Conservation (phyloP, 108 stramenopile species). For the Epithemia pelagica region DNA sequence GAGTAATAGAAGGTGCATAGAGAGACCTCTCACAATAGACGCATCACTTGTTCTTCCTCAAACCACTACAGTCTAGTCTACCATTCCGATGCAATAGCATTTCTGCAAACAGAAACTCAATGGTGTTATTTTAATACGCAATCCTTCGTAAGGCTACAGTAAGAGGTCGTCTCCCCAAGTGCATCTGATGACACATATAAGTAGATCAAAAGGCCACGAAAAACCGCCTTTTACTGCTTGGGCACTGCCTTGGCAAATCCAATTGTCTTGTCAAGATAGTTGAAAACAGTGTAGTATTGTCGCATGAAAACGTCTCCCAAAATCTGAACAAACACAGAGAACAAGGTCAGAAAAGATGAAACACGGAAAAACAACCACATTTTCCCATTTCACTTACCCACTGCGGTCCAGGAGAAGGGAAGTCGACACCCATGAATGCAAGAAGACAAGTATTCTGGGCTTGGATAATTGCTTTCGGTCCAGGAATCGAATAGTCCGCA, state of each 20-base stretch:
- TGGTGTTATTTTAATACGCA: too few relatives aligned
- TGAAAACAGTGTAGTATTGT: conserved; percentile 97
- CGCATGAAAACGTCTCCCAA: conserved; percentile 99
- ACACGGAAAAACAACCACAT: not conserved
- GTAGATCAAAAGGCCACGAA: too few relatives aligned
- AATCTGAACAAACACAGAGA: conserved; percentile 36
- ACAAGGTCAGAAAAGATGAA: not conserved
- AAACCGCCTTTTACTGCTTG: not conserved
- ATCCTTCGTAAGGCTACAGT: too few relatives aligned
- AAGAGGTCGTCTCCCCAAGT: too few relatives aligned
- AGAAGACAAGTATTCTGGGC: conserved; percentile 82
- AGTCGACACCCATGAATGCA: conserved; percentile 95
- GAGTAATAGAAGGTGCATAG: too few relatives aligned
- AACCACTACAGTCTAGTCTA: too few relatives aligned
- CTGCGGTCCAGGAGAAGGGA: conserved; percentile 66
- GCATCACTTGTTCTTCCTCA: too few relatives aligned
- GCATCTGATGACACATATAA: too few relatives aligned
- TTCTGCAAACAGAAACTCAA: too few relatives aligned
- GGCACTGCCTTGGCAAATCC: conserved; percentile 63
- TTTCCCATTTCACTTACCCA: conserved; percentile 56
- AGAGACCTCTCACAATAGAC: too few relatives aligned
- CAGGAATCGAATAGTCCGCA: conserved; percentile 69
- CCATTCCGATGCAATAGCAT: too few relatives aligned
- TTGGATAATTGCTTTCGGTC: conserved; percentile 83
- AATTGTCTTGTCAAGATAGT: conserved; percentile 79